Base-by-base conservation (phyloP, 2,329 filamentous ascomycete genomes). In the Aspergillus eucalypticola region DNA sequence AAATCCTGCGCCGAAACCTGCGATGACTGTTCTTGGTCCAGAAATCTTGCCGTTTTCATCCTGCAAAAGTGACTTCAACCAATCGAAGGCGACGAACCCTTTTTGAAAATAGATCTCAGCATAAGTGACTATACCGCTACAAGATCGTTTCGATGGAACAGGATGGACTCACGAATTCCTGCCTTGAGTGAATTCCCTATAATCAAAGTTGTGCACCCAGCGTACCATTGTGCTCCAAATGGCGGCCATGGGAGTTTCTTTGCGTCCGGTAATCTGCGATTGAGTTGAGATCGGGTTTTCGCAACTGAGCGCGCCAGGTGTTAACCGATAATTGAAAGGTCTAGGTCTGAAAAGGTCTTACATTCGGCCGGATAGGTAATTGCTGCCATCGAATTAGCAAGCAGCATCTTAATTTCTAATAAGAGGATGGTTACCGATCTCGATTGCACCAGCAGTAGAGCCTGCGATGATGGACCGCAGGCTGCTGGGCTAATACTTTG, bases 111-210 rank as follows among this genome's bases (percentile, higher is more conserved):
- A 44, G 21, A 32, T 27, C 21, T 25, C 17, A 29, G 50, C 17
- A 55, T 25, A 38, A 35, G 49, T 15, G 10, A 21, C 13, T 11
- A 15, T 17, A 58, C 41, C 25, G 7, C n/a, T 25, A 25, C 15
- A 29, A 32, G 7, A 4, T 10, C 25, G 27, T 11, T 49, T 11
- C 27, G 44, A 7, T 49, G 25, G 5, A 41, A 32, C 17, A 50
- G 25, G 19, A 53, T 21, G 3, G 27, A 83, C 89, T 62, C 84
- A 93, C 92, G 89, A 64, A 98, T 96, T 61, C 92, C 95, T 39
- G 95, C 95, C 81, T 99, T 99, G 74, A 95, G 84, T 56, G 92
- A 96, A 79, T 99, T 99, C 62, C 95, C 95, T 67, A 98, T 92
- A 61, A 99, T 96, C 74, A 97, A 80, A 27, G 95, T 98, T 50